Percentiles rank a stretch among this genome's conserved stretches.
phyloP scores from a whole-genome alignment of 192 early-diverging fungal genomes.

The Neocallimastix lanati region DNA sequence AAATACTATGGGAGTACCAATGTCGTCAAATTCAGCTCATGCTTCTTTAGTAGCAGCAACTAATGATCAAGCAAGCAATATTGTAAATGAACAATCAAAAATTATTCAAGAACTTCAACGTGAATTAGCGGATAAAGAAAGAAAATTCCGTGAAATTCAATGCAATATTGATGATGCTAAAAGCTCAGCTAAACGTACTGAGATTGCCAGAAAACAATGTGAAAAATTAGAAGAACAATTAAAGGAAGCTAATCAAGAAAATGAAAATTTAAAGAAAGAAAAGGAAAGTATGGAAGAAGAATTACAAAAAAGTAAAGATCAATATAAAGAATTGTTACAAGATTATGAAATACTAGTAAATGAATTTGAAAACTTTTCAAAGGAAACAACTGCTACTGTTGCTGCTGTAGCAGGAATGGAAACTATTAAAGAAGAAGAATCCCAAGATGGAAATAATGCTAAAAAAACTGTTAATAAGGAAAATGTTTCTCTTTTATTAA shows the following conservation, averaged over 20 bases:
- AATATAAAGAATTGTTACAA: background rate
- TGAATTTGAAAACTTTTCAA: background rate
- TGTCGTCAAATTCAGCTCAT: background rate
- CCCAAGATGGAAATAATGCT: background rate
- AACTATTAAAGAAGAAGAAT: background rate
- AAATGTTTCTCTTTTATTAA: background rate
- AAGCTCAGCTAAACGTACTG: background rate
- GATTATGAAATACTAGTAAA: background rate
- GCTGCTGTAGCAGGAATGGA: background rate
- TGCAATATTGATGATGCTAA: background rate
- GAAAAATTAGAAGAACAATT: background rate
- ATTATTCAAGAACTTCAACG: background rate
- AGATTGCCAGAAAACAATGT: background rate
- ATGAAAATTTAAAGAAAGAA: background rate
- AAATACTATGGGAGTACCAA: background rate
- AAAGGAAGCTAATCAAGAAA: background rate
- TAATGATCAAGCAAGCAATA: background rate
- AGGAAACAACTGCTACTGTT: background rate
- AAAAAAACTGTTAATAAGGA: background rate
- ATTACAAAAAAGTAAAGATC: background rate
- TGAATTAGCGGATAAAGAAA: background rate
- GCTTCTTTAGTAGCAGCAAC: background rate
- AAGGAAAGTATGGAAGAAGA: background rate
- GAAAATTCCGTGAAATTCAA: background rate
- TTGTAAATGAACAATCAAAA: background rate